Conservation (phyloP, 371 early-diverging fungal genomes). For the Mucor plumbeus region DNA sequence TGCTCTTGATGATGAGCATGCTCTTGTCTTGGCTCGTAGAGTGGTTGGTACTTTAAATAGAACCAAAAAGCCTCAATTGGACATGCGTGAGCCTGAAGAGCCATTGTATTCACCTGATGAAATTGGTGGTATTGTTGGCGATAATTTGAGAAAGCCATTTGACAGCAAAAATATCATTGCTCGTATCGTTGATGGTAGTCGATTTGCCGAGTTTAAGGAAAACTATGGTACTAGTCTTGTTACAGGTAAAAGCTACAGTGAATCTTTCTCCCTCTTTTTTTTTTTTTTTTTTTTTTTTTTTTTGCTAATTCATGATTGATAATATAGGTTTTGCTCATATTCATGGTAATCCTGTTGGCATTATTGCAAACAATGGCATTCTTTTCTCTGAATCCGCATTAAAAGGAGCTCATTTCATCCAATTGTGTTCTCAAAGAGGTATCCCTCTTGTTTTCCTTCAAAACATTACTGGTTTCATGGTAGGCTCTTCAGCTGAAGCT, state of each 20-base stretch:
- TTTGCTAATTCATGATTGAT: too few relatives aligned
- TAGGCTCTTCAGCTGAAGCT: constrained; percentile 95
- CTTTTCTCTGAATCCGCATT: constrained; percentile 95
- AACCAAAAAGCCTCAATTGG: constrained; percentile 64
- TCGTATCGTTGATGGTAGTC: constrained; percentile 94
- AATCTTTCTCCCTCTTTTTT: neutral
- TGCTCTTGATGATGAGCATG: constrained; percentile 92
- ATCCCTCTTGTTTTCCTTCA: constrained; percentile 96
- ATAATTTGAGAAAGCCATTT: constrained; percentile 90
- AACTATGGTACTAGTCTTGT: constrained; percentile 92
- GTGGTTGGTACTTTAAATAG: constrained; percentile 88
- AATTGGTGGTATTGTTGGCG: constrained; percentile 95
- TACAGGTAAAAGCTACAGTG: constrained; percentile 63
- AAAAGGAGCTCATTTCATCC: constrained; percentile 97
- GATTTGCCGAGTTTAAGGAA: constrained; percentile 96
- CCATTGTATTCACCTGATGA: constrained; percentile 88
- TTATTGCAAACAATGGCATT: constrained; percentile 98
- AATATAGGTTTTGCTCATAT: constrained; percentile 86
- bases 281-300: neutral
- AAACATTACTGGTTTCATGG: constrained; percentile 98
- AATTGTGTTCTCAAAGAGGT: constrained; percentile 92
- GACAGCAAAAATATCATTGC: constrained; percentile 95
- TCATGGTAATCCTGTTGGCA: constrained; percentile 94
- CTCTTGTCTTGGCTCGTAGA: constrained; percentile 85
- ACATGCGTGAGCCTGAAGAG: constrained; percentile 65